Evolutionary conservation across 2,329 filamentous ascomycete species (phyloP).

Genomic region (Chrysosporium keratinophilum): DNA sequence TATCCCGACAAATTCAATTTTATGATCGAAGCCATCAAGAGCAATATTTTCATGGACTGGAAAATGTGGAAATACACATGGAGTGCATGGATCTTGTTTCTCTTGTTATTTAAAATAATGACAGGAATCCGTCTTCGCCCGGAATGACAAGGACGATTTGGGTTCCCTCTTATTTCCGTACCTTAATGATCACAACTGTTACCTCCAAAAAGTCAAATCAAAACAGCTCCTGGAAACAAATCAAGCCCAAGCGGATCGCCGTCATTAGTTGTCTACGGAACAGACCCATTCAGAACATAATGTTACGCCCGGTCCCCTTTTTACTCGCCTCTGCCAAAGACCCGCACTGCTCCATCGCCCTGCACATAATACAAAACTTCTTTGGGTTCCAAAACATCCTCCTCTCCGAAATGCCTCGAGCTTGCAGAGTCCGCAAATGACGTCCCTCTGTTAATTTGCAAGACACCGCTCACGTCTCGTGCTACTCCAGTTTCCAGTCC

Average conservation of each 20-base stretch:
- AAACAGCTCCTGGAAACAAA: neutral
- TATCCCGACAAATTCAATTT: slow-evolving; percentile 6
- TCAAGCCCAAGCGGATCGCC: neutral
- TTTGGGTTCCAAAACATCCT: slow-evolving; percentile 40
- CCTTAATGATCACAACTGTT: neutral
- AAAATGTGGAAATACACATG: slow-evolving; percentile 5
- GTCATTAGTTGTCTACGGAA: neutral
- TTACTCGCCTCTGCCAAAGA: slow-evolving; percentile 69
- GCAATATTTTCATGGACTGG: slow-evolving; percentile 8
- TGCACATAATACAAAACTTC: slow-evolving; percentile 76
- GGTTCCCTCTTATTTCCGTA: neutral
- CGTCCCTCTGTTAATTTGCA: slow-evolving; percentile 59
- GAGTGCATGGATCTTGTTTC: slow-evolving; percentile 9
- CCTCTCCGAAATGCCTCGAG: slow-evolving; percentile 15
- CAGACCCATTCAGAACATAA: neutral
- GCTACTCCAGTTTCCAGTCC: slow-evolving; percentile 80
- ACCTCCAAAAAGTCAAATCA: too few species aligned
- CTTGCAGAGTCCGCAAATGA: slow-evolving; percentile 27
- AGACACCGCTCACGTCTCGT: slow-evolving; percentile 77
- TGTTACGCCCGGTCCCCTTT: neutral
- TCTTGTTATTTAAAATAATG: slow-evolving; percentile 7
- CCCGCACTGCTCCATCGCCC: slow-evolving; percentile 65
- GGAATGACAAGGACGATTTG: slow-evolving; percentile 9
- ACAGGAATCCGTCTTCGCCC: slow-evolving; percentile 9
- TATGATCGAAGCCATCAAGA: slow-evolving; percentile 8